A percentile compares a stretch with the other conserved stretches of the same genome.
These are phyloP conservation scores for Arthrobotrys musiformis DNA, from an alignment of 2,329 filamentous ascomycete genomes.

Conservation along the genomic window DNA sequence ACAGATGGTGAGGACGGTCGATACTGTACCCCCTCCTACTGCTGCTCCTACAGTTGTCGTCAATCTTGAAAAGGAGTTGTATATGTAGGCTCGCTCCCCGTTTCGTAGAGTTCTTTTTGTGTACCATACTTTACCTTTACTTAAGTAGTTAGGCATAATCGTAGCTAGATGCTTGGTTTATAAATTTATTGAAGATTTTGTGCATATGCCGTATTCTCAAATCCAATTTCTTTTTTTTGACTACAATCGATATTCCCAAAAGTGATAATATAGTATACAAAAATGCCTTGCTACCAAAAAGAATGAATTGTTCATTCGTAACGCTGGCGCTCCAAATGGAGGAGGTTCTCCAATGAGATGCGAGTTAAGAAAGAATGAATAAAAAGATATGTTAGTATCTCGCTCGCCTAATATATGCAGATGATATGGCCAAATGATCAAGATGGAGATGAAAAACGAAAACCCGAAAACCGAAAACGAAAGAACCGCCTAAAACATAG, in stretches of 20 bases:
- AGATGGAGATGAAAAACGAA: not conserved
- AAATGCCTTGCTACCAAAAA: not conserved
- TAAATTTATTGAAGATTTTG: not conserved
- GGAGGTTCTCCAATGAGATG: not conserved
- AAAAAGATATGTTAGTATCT: not conserved
- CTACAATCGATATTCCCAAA: not conserved
- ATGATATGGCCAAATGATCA: not conserved
- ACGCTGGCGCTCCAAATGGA: not conserved
- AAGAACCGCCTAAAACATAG: not conserved
- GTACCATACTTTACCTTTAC: too few species aligned
- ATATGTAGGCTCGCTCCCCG: too few species aligned
- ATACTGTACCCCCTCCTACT: too few species aligned
- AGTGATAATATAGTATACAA: not conserved
- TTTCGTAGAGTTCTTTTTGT: not conserved
- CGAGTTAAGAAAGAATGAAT: not conserved
- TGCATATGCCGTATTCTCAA: not conserved
- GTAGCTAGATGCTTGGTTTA: too few species aligned
- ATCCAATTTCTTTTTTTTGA: conserved; percentile 17
- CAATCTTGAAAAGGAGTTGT: not conserved
- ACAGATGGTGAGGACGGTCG: too few species aligned
- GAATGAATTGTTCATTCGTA: not conserved
- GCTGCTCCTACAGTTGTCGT: not conserved
- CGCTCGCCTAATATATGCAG: not conserved
- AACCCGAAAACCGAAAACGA: conserved; percentile 1
- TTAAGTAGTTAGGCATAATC: too few species aligned